Evolutionary conservation across 2,329 filamentous ascomycete species (phyloP).

Genomic region (Pleurostoma richardsiae): DNA sequence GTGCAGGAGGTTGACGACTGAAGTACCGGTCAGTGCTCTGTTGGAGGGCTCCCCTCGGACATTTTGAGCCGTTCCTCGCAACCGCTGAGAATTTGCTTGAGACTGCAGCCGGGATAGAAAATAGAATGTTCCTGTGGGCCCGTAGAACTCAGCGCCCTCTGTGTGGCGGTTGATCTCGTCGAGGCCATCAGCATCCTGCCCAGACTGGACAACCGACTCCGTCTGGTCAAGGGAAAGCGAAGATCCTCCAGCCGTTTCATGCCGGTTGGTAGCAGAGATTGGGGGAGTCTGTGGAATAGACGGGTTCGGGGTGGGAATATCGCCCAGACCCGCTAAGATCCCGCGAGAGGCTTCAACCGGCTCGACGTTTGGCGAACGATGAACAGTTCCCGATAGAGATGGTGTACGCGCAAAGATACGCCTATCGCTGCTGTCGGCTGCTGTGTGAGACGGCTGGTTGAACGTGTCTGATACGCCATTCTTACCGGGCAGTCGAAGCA

Average conservation of each 20-base stretch:
- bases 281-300: background rate
- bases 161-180: constrained; percentile 9
- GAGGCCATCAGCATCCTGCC: constrained; percentile 3
- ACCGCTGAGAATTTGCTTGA: constrained; percentile 6
- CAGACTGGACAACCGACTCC: background rate
- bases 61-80: background rate
- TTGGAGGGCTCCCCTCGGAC: background rate
- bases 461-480: background rate
- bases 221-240: background rate
- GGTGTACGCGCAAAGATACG: no score
- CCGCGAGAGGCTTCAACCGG: background rate
- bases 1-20: constrained; percentile 12
- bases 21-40: constrained; percentile 5
- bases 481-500: background rate
- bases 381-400: background rate
- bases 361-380: background rate
- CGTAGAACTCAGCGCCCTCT: constrained; percentile 10
- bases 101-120: constrained; percentile 8
- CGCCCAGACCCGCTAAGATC: background rate
- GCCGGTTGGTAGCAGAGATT: no score
- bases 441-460: no score
- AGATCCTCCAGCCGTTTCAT: background rate
- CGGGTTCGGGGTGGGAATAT: background rate
- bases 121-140: constrained; percentile 10
- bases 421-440: no score